Evolutionary conservation across 257 asterid species (phyloP).

Genomic region (Misopates orontium): DNA sequence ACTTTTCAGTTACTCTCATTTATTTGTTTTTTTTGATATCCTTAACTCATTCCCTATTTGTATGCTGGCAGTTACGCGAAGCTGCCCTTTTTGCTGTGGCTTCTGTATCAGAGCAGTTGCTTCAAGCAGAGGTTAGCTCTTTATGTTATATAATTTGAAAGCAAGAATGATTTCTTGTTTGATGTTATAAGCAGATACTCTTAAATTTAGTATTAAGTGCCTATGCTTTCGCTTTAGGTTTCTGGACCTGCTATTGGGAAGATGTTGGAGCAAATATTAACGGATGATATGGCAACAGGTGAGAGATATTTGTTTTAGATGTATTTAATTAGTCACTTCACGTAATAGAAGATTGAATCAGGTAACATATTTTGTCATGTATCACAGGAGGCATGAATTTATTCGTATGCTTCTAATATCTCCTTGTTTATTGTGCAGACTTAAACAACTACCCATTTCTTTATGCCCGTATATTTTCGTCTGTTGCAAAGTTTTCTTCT

Average conservation of each 20-base stretch:
- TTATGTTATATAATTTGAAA: conserved; percentile 10
- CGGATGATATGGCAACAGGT: conserved; percentile 87
- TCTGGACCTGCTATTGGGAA: conserved; percentile 55
- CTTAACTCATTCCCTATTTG: conserved; percentile 22
- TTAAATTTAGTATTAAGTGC: conserved; percentile 16
- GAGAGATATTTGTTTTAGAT: conserved; percentile 28
- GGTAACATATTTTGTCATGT: conserved; percentile 3
- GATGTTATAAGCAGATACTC: conserved; percentile 11
- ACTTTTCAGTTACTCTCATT: background rate
- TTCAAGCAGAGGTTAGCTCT: conserved; percentile 72
- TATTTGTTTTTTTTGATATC: conserved; percentile 19
- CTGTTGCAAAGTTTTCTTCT: conserved; percentile 78
- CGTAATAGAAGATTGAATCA: background rate
- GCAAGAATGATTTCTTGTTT: conserved; percentile 20
- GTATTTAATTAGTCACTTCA: conserved; percentile 23
- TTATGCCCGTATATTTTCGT: conserved; percentile 84
- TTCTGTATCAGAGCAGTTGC: conserved; percentile 82
- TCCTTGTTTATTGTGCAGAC: conserved; percentile 49
- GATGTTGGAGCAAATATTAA: conserved; percentile 66
- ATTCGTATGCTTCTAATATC: conserved; percentile 21
- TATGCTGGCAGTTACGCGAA: conserved; percentile 73
- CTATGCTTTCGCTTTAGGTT: conserved; percentile 48
- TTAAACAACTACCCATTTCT: conserved; percentile 80
- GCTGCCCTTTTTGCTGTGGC: conserved; percentile 87
- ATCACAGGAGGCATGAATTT: conserved; percentile 19